Evolutionary conservation across 176 grass and related monocot species (phyloP), one percentile per base, ranked within the genome.

Genomic region (Olyra latifolia): DNA sequence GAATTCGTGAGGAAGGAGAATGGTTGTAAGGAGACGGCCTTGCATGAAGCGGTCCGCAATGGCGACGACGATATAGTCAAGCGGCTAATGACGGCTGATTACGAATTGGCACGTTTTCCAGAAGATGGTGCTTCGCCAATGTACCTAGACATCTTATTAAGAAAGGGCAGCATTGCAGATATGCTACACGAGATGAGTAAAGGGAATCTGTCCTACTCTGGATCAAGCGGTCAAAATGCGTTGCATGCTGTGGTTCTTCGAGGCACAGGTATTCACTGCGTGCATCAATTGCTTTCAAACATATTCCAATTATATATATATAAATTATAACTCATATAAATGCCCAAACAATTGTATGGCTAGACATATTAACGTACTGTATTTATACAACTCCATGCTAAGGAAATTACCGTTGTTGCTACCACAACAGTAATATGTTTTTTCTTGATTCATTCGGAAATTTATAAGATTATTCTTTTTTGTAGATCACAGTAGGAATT

Each of bases 141-240:
- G 3, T 80, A 59, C 10, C 24, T 16, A 10, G 78, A 65, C 39
- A 35, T 80, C 38, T 5, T 59, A 8, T 17, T 60, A 13, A 0
- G 2, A 0, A 14, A 28, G 1, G 14, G 4, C 3, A 0, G 0
- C 3, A 59, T 47, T 47, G 53, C 25, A 0, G 0, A 23, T 0
- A 32, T 0, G 10, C 17, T 81, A 0, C 9, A 81, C 59, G 0
- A 45, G 4, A 16, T 6, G 22, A 76, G 73, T 28, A 0, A 14
- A 6, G 54, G 54, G 6, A 42, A 61, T 46, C 23, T 76, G 24
- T 76, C 74, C 2, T 62, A 76, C 0, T 44, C 11, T 0, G 74
- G 74, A 62, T 8, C 40, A 46, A 27, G 62, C 20, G 74, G 56
- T 8, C 52, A 75, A 58, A 76, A 76, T 62, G 74, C 40, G 0